Evolutionary conservation across 2,329 filamentous ascomycete genomes (phyloP).

Genomic region (Beauveria caledonica): DNA sequence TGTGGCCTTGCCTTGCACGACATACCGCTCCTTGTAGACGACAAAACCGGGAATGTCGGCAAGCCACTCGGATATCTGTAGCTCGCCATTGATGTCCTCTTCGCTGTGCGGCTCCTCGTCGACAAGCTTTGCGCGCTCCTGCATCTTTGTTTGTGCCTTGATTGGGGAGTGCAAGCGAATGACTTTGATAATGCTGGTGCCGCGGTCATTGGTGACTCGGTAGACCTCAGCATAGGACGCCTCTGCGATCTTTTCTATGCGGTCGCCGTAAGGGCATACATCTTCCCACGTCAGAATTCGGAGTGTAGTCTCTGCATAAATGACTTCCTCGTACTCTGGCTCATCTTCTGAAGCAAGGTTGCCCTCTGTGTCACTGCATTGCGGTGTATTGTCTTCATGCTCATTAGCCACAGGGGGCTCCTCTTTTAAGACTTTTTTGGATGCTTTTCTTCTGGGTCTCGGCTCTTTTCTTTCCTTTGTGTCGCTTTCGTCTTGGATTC

Average conservation of each 20-base stretch:
- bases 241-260: constrained; percentile 56
- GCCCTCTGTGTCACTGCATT: neutral
- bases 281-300: constrained; percentile 48
- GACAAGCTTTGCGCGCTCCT: constrained; percentile 44
- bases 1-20: constrained; percentile 49
- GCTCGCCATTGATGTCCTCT: constrained; percentile 48
- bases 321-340: neutral
- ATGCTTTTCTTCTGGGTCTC: neutral
- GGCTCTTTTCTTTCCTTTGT: neutral
- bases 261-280: constrained; percentile 43
- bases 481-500: neutral
- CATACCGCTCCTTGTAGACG: constrained; percentile 55
- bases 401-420: neutral
- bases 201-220: constrained; percentile 48
- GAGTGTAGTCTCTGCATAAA: constrained; percentile 18
- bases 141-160: constrained; percentile 48
- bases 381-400: neutral
- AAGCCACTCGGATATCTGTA: constrained; percentile 55
- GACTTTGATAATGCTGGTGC: constrained; percentile 58
- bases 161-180: constrained; percentile 52
- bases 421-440: neutral
- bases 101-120: constrained; percentile 51
- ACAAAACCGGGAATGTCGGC: constrained; percentile 58
- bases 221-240: constrained; percentile 61
- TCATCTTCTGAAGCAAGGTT: constrained; percentile 12